Evolutionary conservation across 192 early-diverging fungal species (phyloP).

Genomic region (Backusella australiensis): DNA sequence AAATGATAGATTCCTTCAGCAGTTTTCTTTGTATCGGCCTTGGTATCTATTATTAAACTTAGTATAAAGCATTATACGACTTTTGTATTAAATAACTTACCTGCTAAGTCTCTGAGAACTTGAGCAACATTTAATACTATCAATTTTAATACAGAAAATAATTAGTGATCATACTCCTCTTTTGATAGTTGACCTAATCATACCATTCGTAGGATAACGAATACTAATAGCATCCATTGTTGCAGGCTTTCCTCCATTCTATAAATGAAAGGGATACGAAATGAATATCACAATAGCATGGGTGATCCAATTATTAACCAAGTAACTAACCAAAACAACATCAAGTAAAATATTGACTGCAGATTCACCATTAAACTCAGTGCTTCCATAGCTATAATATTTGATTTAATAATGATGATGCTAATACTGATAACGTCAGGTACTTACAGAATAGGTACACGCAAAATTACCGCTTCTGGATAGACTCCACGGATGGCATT

Average conservation of each 20-base stretch:
- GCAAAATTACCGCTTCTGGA: slow-evolving; percentile 61
- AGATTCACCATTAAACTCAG: slow-evolving; percentile 68
- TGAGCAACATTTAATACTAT: slow-evolving; percentile 68
- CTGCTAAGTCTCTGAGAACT: slow-evolving; percentile 60
- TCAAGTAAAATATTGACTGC: slow-evolving; percentile 75
- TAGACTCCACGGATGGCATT: slow-evolving; percentile 53
- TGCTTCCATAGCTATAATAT: slow-evolving; percentile 53
- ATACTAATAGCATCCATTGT: slow-evolving; percentile 68
- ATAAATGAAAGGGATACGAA: not conserved
- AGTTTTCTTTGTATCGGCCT: slow-evolving; percentile 31
- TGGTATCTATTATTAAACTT: slow-evolving; percentile 32
- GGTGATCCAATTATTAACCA: not conserved
- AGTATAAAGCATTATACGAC: not conserved
- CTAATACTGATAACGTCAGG: not conserved
- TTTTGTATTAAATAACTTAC: slow-evolving; percentile 24
- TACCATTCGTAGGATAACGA: slow-evolving; percentile 84
- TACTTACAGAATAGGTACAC: slow-evolving; percentile 75
- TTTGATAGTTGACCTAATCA: not conserved
- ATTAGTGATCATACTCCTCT: not conserved
- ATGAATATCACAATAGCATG: not conserved
- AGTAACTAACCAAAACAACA: slow-evolving; percentile 49
- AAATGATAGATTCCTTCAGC: slow-evolving; percentile 64
- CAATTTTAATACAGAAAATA: not conserved
- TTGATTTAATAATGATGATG: not conserved
- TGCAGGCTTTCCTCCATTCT: slow-evolving; percentile 42